Evolutionary conservation across 345 rosid genomes (phyloP).

Genomic region (Excoecaria cochinchinensis): DNA sequence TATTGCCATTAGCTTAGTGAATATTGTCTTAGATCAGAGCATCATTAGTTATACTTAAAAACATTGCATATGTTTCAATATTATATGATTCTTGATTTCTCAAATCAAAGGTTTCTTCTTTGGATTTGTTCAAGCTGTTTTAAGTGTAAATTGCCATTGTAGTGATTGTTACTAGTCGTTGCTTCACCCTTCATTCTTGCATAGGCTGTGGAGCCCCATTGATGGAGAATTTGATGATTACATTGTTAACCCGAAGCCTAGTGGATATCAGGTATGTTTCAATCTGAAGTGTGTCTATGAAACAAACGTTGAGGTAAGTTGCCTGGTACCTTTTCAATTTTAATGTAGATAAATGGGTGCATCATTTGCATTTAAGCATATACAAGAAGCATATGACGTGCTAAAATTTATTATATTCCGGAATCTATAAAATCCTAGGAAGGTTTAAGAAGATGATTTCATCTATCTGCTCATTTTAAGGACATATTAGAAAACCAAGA

Average conservation of each 20-base stretch:
- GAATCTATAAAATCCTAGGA: conserved; percentile 2
- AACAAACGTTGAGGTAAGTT: background rate
- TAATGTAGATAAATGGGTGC: background rate
- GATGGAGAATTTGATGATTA: conserved; percentile 84
- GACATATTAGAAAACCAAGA: too few relatives aligned
- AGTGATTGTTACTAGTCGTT: background rate
- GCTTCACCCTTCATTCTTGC: conserved; percentile 5
- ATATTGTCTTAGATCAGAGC: background rate
- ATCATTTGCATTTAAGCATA: background rate
- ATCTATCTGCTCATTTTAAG: background rate
- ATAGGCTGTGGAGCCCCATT: conserved; percentile 75
- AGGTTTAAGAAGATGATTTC: background rate
- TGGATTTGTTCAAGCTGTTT: background rate
- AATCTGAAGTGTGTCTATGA: background rate
- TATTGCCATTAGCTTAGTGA: background rate
- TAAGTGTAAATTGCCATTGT: background rate
- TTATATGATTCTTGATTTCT: background rate
- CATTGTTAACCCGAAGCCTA: conserved; percentile 72
- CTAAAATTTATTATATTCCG: background rate
- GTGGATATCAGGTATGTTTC: conserved; percentile 70
- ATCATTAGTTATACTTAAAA: background rate
- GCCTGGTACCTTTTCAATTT: background rate
- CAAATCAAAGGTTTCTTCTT: background rate
- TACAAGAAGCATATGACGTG: background rate
- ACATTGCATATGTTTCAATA: background rate